Evolutionary conservation across 768 basidiomycete species (phyloP), one percentile per base, ranked within the genome.

Genomic region (Rhodotorula taiwanensis): DNA sequence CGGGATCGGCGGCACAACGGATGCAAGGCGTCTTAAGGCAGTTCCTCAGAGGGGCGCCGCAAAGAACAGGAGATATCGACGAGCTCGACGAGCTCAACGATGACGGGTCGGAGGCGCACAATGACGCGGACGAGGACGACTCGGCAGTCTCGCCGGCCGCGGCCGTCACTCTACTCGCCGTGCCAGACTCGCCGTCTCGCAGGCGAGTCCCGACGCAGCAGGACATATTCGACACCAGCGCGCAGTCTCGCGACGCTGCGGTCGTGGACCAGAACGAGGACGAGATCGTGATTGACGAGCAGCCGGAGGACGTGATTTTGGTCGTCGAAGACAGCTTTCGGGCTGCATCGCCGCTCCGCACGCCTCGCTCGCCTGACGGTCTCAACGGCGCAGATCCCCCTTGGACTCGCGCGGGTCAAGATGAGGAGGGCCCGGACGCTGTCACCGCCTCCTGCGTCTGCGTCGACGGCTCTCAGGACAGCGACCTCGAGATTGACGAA

Each of bases 401-500:
- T n/a, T n/a, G n/a, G n/a, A n/a, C n/a, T n/a, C n/a, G n/a, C n/a
- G n/a, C n/a, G n/a, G n/a, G n/a, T n/a, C n/a, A n/a, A n/a, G 61
- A 39, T n/a, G 36, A 62, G 20, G 58, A 63, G 13, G 59, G 53
- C 6, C 21, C 21, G 23, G 52, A 44, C 2, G 47, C 55, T 21
- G 28, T 51, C 44, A 27, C 42, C 23, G 43, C 62, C 0, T 62
- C 66, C 9, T 67, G 66, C 45, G 44, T 31, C 2, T 59, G 61
- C 48, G 55, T 56, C 9, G 58, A 60, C 21, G 62, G 63, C 23
- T 58, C 56, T 10, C 55, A 57, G 8, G 4, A 8, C 11, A 31
- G 51, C 7, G 54, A 44, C 25, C 50, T 31, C 25, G 44, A 34
- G 2, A 25, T 9, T 25, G 50, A 53, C 18, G 52, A 16, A 53